A percentile compares a stretch with the other conserved stretches of the same genome.
Evolutionary conservation across 352 stramenopile genomes (phyloP).

Genomic region (Phytophthora vignae): DNA sequence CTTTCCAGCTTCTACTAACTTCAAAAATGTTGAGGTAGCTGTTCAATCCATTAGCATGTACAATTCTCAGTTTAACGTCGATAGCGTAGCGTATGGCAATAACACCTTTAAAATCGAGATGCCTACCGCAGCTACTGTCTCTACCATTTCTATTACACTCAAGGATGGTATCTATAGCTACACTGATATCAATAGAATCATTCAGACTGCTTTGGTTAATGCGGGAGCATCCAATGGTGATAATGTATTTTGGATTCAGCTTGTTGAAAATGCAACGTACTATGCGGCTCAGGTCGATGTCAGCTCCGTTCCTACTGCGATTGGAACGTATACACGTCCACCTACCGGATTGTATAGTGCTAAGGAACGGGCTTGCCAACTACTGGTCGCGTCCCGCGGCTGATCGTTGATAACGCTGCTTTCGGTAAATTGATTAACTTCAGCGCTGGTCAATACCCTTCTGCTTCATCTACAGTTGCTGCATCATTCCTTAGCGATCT

Average conservation of each 20-base stretch:
- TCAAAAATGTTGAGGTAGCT: background rate
- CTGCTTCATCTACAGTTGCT: background rate
- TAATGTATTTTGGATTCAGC: no score
- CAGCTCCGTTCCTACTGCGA: no score
- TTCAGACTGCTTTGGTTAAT: no score
- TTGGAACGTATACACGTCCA: no score
- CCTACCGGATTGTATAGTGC: no score
- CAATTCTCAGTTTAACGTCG: background rate
- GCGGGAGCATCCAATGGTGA: no score
- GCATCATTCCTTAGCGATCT: background rate
- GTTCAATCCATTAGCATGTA: constrained; percentile 12
- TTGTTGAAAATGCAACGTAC: no score
- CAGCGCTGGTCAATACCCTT: constrained; percentile 4
- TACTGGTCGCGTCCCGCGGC: background rate
- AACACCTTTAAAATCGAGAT: constrained; percentile 2
- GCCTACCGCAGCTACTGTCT: background rate
- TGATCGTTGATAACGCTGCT: constrained; percentile 13
- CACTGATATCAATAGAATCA: no score
- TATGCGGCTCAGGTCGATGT: no score
- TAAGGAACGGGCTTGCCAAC: constrained; percentile 24
- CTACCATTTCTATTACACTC: background rate
- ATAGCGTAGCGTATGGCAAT: background rate
- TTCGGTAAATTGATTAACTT: constrained; percentile 11
- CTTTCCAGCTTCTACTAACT: background rate
- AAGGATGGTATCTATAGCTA: constrained; percentile 10